Percentiles rank a stretch among this genome's conserved stretches.
Evolutionary conservation across 345 rosid genomes (phyloP).

Genomic region (Sisymbrium irio): DNA sequence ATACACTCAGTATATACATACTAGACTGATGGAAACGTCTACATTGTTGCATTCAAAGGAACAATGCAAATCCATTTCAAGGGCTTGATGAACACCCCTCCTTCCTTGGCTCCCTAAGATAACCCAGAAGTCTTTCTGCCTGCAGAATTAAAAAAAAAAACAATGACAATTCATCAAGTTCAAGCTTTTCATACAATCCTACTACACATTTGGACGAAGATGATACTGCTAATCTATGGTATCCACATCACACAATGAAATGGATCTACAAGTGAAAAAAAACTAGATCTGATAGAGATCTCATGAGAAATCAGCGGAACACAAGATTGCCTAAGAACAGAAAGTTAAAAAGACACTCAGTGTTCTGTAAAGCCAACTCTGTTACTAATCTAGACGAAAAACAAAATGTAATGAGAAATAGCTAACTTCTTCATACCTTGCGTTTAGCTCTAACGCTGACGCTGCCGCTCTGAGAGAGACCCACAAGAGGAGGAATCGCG

Average conservation of each 20-base stretch:
- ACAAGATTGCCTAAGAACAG: not conserved
- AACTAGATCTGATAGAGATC: not conserved
- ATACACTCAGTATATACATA: constrained; percentile 51
- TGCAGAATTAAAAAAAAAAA: constrained; percentile 33
- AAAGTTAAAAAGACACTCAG: not conserved
- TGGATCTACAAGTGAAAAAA: not conserved
- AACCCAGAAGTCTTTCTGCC: constrained; percentile 87
- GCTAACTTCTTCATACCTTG: constrained; percentile 45
- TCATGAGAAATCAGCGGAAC: not conserved
- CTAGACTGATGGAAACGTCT: constrained; percentile 30
- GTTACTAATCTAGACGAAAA: not conserved
- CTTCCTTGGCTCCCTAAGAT: constrained; percentile 70
- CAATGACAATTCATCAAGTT: not conserved
- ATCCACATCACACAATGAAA: not conserved
- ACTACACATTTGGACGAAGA: not conserved
- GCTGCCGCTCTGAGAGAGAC: constrained; percentile 78
- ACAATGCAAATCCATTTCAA: constrained; percentile 23
- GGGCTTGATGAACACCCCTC: constrained; percentile 60
- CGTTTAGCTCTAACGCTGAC: constrained; percentile 67
- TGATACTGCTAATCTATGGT: not conserved
- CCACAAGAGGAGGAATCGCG: constrained; percentile 95
- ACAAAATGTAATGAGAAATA: not conserved
- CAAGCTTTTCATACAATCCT: not conserved
- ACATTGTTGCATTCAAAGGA: constrained; percentile 2
- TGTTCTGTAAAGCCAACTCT: not conserved